Evolutionary conservation across 2,329 filamentous ascomycete species (phyloP).

Genomic region (Trichoderma cornu-damae): DNA sequence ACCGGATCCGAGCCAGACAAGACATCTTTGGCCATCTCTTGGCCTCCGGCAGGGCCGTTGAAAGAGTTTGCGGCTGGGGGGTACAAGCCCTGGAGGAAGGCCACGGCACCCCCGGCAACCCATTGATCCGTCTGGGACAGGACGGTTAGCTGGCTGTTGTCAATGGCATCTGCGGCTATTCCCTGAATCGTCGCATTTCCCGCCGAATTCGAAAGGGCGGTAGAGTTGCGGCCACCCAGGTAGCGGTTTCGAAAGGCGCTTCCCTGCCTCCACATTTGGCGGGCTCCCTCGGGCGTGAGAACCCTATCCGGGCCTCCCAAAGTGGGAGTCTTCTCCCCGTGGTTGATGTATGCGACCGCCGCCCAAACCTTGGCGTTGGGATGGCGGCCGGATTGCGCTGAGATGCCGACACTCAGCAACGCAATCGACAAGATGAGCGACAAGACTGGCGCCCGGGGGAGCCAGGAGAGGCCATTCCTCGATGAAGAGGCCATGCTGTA

Average conservation of each 20-base stretch:
- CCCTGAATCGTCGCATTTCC: constrained; percentile 37
- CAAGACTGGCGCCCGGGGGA: constrained; percentile 6
- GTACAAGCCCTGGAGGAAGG: constrained; percentile 81
- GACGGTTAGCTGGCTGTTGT: constrained; percentile 44
- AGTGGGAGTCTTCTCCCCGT: constrained; percentile 51
- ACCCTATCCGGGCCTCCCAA: constrained; percentile 27
- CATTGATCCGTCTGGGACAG: constrained; percentile 39
- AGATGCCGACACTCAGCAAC: constrained; percentile 23
- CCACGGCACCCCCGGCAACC: constrained; percentile 63
- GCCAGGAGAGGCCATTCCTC: neutral
- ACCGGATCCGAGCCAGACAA: constrained; percentile 41
- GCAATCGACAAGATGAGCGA: neutral
- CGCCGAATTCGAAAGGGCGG: constrained; percentile 26
- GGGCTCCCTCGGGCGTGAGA: constrained; percentile 50
- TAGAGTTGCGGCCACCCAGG: constrained; percentile 29
- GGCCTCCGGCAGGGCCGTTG: constrained; percentile 27
- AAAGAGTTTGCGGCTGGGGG: constrained; percentile 54
- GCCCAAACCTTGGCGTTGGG: constrained; percentile 43
- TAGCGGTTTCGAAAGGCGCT: constrained; percentile 47
- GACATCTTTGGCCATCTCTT: constrained; percentile 41
- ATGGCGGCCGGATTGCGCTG: constrained; percentile 30
- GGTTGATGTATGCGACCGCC: constrained; percentile 43
- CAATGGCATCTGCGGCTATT: constrained; percentile 41
- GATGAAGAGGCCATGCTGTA: constrained; percentile 7
- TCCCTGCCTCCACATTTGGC: constrained; percentile 48